Conservation (phyloP, 2,329 filamentous ascomycete species). For the Nigrospora osmanthi region DNA sequence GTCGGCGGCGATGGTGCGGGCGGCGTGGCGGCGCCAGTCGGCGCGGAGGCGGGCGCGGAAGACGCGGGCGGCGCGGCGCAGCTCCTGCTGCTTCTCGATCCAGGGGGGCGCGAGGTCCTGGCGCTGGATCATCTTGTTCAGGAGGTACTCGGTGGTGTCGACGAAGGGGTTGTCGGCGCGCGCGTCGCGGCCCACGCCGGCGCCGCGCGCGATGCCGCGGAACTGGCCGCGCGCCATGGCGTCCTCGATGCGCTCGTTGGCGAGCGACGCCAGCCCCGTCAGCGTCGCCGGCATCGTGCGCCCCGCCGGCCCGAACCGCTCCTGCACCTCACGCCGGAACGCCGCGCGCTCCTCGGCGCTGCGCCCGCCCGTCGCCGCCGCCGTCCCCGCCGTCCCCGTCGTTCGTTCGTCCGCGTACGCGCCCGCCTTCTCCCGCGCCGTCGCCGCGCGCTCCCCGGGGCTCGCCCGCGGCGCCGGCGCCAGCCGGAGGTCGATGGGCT, state of each 20-base stretch:
- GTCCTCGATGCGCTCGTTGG: constrained; percentile 86
- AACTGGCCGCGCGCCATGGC: constrained; percentile 91
- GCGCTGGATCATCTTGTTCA: constrained; percentile 97
- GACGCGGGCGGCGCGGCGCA: constrained; percentile 57
- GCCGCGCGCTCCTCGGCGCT: constrained; percentile 66
- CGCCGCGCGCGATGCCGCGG: constrained; percentile 71
- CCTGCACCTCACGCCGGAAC: constrained; percentile 65
- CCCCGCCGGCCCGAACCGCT: constrained; percentile 68
- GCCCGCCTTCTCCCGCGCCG: constrained; percentile 49
- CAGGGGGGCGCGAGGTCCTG: constrained; percentile 94
- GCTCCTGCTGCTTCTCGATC: constrained; percentile 97
- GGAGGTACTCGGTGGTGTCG: constrained; percentile 93
- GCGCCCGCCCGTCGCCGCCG: constrained; percentile 29
- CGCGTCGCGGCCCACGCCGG: constrained; percentile 70
- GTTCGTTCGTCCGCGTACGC: constrained; percentile 31
- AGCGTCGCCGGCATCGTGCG: constrained; percentile 69
- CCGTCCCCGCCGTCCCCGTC: too few relatives aligned
- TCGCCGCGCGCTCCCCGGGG: constrained; percentile 39
- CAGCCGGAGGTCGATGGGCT: constrained; percentile 45
- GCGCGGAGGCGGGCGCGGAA: constrained; percentile 70
- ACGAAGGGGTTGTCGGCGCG: constrained; percentile 82
- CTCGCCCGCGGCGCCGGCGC: constrained; percentile 28
- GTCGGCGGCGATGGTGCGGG: constrained; percentile 66
- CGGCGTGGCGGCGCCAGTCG: constrained; percentile 81
- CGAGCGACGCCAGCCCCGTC: constrained; percentile 70